Conservation (phyloP, 1,284 basidiomycete genomes). For the Rhodotorula sp. region DNA sequence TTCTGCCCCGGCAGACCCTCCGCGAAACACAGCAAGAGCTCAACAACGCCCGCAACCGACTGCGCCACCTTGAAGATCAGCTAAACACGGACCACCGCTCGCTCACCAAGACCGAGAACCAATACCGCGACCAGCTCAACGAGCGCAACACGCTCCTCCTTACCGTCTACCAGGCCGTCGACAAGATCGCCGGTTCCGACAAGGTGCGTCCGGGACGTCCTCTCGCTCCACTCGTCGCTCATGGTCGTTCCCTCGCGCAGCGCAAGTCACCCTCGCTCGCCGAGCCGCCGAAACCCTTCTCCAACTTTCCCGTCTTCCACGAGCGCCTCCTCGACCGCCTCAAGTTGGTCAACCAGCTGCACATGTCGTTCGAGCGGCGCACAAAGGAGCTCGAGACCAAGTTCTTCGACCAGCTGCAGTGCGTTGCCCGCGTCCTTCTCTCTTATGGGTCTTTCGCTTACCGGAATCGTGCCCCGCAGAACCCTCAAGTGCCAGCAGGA, state of each 20-base stretch:
- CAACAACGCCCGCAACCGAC: slow-evolving; percentile 66
- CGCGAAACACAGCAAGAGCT: slow-evolving; percentile 52
- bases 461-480: slow-evolving; percentile 41
- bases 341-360: slow-evolving; percentile 76
- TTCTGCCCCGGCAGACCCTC: slow-evolving; percentile 26
- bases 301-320: slow-evolving; percentile 85
- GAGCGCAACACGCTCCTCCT: slow-evolving; percentile 88
- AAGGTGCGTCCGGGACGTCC: background rate
- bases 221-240: background rate
- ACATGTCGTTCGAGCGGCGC: slow-evolving; percentile 80
- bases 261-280: slow-evolving; percentile 29
- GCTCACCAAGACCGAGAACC: slow-evolving; percentile 67
- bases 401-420: slow-evolving; percentile 66
- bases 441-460: no score
- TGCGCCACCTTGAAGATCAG: slow-evolving; percentile 74
- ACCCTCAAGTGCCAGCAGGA: slow-evolving; percentile 87
- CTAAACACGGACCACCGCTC: slow-evolving; percentile 79
- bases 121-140: slow-evolving; percentile 83
- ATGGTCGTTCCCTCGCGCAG: slow-evolving; percentile 9
- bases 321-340: slow-evolving; percentile 88
- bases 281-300: slow-evolving; percentile 75
- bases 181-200: slow-evolving; percentile 60
- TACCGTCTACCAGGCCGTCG: slow-evolving; percentile 91
- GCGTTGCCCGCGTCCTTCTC: slow-evolving; percentile 38
- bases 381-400: slow-evolving; percentile 74